Base-by-base conservation (phyloP, 495 filamentous ascomycete genomes). In the Aspergillus asperescens region DNA sequence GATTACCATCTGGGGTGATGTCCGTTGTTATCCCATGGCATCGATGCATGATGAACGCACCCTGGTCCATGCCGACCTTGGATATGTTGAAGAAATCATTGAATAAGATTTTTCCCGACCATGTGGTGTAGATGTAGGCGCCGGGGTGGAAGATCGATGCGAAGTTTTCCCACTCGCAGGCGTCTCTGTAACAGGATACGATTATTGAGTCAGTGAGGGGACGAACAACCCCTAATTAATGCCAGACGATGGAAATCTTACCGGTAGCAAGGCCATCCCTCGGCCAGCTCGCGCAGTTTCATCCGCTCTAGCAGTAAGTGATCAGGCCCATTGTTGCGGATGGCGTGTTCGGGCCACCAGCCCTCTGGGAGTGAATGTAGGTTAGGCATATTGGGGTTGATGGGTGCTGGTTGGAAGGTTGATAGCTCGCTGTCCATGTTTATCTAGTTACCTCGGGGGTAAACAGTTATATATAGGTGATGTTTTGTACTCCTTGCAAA, bases 11-110 rank as follows among this genome's bases (percentile, higher is more conserved):
- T 13, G 64, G 53, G 27, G 64, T 72, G 42, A 85, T 76, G 53
- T 86, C 82, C 5, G 72, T 81, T 7, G 78, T 71, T 0, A 73
- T 75, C 22, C 81, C 81, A 62, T 82, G 81, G 63, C 77, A 74
- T 48, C 81, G 79, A 59, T 85, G 81, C 81, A 84, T 81, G 69
- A 86, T 84, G 68, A 84, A 85, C 23, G 78, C 81, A 34, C 81
- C 82, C 2, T 73, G 69, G 31, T 74, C 69, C 69, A 83, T 83
- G 56, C 81, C 81, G 15, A 70, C 70, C 53, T 83, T 76, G 6
- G 81, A 84, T 41, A 75, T 75, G 18, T 67, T 50, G 59, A 85
- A 84, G 66, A 85, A 84, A 39, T 78, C 74, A 29, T 75, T 72
- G 53, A 81, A 72, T 37, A 59, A 58, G 1, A 73, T 77, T 25